These are phyloP conservation scores for Epichloe coenophiala DNA, from an alignment of 2,329 filamentous ascomycete genomes.

Conservation along the genomic window DNA sequence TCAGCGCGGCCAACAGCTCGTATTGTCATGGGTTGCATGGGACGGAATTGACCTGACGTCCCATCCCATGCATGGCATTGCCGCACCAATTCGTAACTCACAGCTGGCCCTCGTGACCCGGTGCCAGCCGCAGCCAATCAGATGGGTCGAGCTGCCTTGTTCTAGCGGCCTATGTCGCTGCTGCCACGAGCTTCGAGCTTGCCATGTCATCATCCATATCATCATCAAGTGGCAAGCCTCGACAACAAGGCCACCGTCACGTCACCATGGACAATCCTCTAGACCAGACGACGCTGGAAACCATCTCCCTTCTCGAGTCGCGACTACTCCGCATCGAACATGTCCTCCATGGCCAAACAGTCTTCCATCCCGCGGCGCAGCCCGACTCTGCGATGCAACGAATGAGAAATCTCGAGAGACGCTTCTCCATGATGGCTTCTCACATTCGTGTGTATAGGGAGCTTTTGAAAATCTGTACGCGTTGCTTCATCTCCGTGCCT, in stretches of 20 bases:
- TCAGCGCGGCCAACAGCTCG: not conserved
- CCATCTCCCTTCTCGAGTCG: slow-evolving; percentile 42
- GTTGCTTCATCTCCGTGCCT: not conserved
- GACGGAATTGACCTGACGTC: not conserved
- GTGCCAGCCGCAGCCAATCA: slow-evolving; percentile 3
- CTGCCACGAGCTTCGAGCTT: too few relatives aligned
- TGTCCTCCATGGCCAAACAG: slow-evolving; percentile 36
- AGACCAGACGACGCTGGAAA: slow-evolving; percentile 40
- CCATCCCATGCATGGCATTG: too few relatives aligned
- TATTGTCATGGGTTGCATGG: not conserved
- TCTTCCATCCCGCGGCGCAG: slow-evolving; percentile 18
- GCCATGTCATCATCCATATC: too few relatives aligned
- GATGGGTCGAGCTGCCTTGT: not conserved
- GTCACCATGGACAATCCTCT: slow-evolving; percentile 23
- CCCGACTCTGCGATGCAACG: slow-evolving; percentile 28
- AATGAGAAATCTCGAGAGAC: slow-evolving; percentile 38
- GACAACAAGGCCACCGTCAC: not conserved
- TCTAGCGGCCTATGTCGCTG: not conserved
- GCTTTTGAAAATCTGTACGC: slow-evolving; percentile 46
- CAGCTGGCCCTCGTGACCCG: too few relatives aligned
- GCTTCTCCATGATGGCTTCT: slow-evolving; percentile 36
- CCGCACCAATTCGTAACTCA: not conserved
- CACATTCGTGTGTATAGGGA: slow-evolving; percentile 44
- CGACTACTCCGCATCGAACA: slow-evolving; percentile 48
- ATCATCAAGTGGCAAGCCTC: not conserved